Base-by-base conservation (phyloP, 2,329 filamentous ascomycete genomes). In the Decorospora gaudefroyi region DNA sequence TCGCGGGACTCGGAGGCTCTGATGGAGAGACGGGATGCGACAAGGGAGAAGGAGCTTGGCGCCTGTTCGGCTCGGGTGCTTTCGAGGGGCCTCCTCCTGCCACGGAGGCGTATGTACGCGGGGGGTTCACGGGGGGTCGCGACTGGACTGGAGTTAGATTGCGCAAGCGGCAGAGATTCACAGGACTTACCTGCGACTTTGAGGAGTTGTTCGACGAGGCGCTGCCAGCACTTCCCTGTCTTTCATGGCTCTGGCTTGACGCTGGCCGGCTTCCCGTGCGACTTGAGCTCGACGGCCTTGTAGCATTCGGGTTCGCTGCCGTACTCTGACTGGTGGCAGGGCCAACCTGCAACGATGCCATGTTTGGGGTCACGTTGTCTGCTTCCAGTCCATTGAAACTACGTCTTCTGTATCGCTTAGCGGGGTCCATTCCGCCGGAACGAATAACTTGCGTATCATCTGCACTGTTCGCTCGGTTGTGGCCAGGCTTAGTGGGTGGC, bases 361-460 rank as follows among this genome's bases (percentile, higher is more conserved):
- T 39, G 33, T 42, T 57, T 4, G 52, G 31, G 12, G 57, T 37
- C 39, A 57, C 46, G 12, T 50, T 61, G 35, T 65, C 63, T 21
- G 60, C 70, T 30, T 77, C 75, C 48, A 86, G 73, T 43, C 83
- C 86, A 55, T 88, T 88, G 74, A 95, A 81, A 72, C 90, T 96
- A 55, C 90, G 84, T 64, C 90, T 83, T 59, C 90, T 81, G 71
- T 90, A 87, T 64, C 88, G 81, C 71, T 87, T 90, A 7, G 84
- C 81, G 23, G 86, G 79, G 18, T 92, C 89, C 12, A 81, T 71
- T n/a, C 73, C 67, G 17, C 76, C 68, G 42, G 78, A 76, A 44
- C 77, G 82, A 59, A 78, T 76, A 47, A 89, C 64, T 42, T 84
- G 80, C 65, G 84, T 82, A 58, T 93, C 88, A 68, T 95, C 89